These are phyloP conservation scores for Russula griseocarnosa DNA, from an alignment of 768 basidiomycete species.

Conservation along the genomic window DNA sequence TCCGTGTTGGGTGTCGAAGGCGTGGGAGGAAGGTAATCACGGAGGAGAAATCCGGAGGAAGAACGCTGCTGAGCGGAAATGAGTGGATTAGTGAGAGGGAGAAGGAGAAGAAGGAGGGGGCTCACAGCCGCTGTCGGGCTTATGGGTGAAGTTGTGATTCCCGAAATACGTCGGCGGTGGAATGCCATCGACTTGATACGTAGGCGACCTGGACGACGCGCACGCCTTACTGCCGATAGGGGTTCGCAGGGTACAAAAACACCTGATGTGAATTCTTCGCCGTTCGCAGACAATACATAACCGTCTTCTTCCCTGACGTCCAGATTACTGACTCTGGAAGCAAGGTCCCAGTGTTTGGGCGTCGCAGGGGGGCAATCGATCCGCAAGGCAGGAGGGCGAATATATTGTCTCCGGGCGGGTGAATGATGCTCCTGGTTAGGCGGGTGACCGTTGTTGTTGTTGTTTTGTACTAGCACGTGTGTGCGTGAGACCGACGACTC, in stretches of 20 bases:
- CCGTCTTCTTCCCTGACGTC: conserved; percentile 29
- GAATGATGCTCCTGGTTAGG: background rate
- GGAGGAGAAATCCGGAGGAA: conserved; percentile 19
- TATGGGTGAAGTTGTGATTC: conserved; percentile 3
- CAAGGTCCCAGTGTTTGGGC: conserved; percentile 11
- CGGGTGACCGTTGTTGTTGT: background rate
- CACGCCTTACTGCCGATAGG: conserved; percentile 8
- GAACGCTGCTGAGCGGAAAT: conserved; percentile 3
- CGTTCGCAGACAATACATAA: conserved; percentile 22
- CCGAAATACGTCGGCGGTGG: conserved; percentile 21
- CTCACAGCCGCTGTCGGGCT: conserved; percentile 13
- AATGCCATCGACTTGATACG: conserved; percentile 13
- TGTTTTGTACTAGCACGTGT: background rate
- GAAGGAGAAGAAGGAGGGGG: background rate
- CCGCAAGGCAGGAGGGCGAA: conserved; percentile 11
- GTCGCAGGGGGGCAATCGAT: conserved; percentile 2
- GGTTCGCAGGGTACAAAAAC: conserved; percentile 18
- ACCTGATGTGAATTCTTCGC: conserved; percentile 17
- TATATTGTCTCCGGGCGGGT: conserved; percentile 8
- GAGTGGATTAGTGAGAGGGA: background rate
- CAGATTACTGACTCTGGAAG: background rate
- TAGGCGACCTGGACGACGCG: conserved; percentile 13
- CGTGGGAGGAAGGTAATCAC: conserved; percentile 15
- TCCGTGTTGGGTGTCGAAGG: conserved; percentile 22
- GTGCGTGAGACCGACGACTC: background rate